Evolutionary conservation across 495 filamentous ascomycete genomes (phyloP), one percentile per base, ranked within the genome.

Genomic region (Trichoderma gamsii): DNA sequence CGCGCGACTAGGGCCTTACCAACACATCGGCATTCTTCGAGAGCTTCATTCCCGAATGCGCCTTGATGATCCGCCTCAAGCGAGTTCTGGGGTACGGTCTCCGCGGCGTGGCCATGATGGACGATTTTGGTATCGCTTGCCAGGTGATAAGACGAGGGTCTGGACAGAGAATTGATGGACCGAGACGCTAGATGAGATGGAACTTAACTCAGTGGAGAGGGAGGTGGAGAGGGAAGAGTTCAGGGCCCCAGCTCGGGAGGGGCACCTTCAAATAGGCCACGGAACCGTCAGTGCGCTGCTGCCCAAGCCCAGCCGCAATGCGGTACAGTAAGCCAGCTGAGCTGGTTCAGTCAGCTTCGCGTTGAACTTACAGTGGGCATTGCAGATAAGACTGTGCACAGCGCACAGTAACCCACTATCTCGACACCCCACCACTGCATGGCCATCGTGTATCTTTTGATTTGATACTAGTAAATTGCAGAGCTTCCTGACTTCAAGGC

Each of bases 21-120:
- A 94, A 79, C 68, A 96, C 87, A 79, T 97, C 93, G 59, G 87
- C 89, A 73, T 96, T 93, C 77, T 93, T 94, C 81, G 88, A 91
- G 70, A 96, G 77, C 67, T 83, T 89, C 70, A 86, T 85, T 66
- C 91, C 89, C 5, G 90, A 89, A 76, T 96, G 92, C 38, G 92
- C 92, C 80, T 96, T 96, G 70, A 97, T 84, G 43, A 93, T 93
- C 70, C 91, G 90, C 78, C 91, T 94, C 68, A 97, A 83, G 0
- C 91, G 92, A 4, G 86, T 87, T 46, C 93, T 88, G 3, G 93
- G 93, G 70, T 97, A 97, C 25, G 91, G 85, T 74, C 91, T 93
- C 73, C 91, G 84, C 23, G 80, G 77, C 16, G 82, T 74, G 23
- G 82, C 82, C 85, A 87, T 89, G 29, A 43, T 75, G 27, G 27